Conservation (phyloP, 345 rosid species). For the Triadica sebifera region DNA sequence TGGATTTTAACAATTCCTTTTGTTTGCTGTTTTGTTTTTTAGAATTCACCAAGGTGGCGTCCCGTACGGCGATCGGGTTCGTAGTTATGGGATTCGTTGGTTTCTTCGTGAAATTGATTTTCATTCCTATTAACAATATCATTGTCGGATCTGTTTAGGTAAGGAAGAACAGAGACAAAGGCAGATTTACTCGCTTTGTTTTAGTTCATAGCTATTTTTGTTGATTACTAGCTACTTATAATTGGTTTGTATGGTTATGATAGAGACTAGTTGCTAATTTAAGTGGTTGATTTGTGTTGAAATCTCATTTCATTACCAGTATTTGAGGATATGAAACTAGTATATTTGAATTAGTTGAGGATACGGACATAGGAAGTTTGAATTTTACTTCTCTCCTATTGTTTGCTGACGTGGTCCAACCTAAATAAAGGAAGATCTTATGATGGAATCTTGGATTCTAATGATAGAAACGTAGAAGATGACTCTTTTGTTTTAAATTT, state of each 20-base stretch:
- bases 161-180: too few species aligned
- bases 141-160: slow-evolving; percentile 19
- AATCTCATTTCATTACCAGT: background rate
- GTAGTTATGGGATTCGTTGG: slow-evolving; percentile 28
- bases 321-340: background rate
- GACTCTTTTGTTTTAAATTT: background rate
- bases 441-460: background rate
- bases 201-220: background rate
- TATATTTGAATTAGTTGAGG: background rate
- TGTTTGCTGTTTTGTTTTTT: background rate
- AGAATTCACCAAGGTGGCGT: slow-evolving; percentile 27
- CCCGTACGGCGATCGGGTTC: slow-evolving; percentile 25
- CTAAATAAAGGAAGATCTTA: background rate
- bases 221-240: background rate
- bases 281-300: background rate
- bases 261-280: background rate
- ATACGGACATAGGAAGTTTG: background rate
- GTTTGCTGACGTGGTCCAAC: background rate
- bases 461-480: background rate
- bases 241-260: background rate
- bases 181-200: background rate
- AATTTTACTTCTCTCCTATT: background rate
- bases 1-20: background rate
- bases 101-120: slow-evolving; percentile 25
- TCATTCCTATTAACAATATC: slow-evolving; percentile 27